Base-by-base conservation (phyloP, 257 asterid species). In the Plantago ovata region DNA sequence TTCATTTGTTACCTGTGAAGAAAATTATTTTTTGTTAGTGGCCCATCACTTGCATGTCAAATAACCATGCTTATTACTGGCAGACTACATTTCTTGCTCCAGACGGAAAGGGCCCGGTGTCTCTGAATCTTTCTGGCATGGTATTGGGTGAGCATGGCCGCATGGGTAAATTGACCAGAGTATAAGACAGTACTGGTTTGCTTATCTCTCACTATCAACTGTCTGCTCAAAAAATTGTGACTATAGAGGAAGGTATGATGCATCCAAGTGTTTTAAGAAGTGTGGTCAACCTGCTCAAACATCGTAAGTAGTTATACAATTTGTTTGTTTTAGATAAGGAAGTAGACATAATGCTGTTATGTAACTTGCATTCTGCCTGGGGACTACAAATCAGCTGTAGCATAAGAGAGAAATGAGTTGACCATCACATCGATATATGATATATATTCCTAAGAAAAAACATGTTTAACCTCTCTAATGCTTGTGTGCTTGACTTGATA, bases 201-300 rank as follows among this genome's bases (percentile, higher is more conserved):
- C n/a, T n/a, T n/a, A n/a, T n/a, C n/a, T n/a, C n/a, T n/a, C n/a
- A n/a, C n/a, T n/a, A n/a, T n/a, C n/a, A 65, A 68, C 72, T 51
- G 94, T 94, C 38, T 86, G 95, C 75, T 73, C 82, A 6, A 71
- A 75, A 36, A 69, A 56, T 10, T 86, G 95, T 39, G 94, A 86
- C 72, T 86, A 86, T 38, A 75, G 90, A 72, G 95, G 95, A 74
- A 40, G 81, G 57, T 81, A 84, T 46, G 75, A 81, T 57, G 60
- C 90, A 19, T 74, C 70, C 48, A 84, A 81, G 69, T 86, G 95
- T 73, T 42, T n/a, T 81, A 86, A 78, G 69, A 79, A 78, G 33
- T 86, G 95, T 45, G 88, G 90, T 33, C 86, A 86, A 68, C 90
- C 95, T 16, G 81, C 95, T 62, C 95, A 86, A 76, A 78, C 65